Evolutionary conservation across 129 eudicot genomes (phyloP), one percentile per base, ranked within the genome.

Genomic region (Artemisia tridentata): DNA sequence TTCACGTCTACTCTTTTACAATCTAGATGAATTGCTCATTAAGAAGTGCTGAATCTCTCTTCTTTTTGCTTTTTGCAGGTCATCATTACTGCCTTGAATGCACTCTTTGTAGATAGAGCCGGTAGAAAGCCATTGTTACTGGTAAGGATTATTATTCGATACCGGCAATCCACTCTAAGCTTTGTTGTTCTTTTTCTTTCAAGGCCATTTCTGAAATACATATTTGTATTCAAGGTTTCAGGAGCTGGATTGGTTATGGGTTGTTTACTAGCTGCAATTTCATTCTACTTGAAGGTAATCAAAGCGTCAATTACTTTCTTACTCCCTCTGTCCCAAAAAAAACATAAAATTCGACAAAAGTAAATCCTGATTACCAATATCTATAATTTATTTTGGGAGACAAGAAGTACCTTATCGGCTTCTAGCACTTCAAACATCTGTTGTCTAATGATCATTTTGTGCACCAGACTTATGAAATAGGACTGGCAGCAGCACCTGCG

Each of bases 111-210:
- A 3, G 98, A 92, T 82, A 92, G 79, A 80, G 89, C 91, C n/a
- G 98, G 98, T 79, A 83, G 96, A 77, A 92, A 89, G 79, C 98
- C 98, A 60, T 86, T 89, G 58, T 56, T 92, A 75, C 78, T 92
- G 92, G 98, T 92, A 86, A 63, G 72, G 2, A 46, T 23, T 34
- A 75, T 49, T 3, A 68, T 61, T 48, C 3, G 27, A 23, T 73
- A 29, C 47, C 13, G 58, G 57, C 41, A 62, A 21, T 41, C 62
- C n/a, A 3, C 34, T 65, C 43, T 53, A n/a, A 10, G 62, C 58
- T 11, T 53, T 19, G 12, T 23, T 45, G 43, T 72, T 58, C 11
- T 23, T 38, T 38, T 38, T 75, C 8, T 67, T 13, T 47, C 27
- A 29, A 16, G 18, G 17, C 13, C 65, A 63, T 20, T 38, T 38